Evolutionary conservation across 164 flowering plant species (phyloP).

Genomic region (Umbilicus rupestris): DNA sequence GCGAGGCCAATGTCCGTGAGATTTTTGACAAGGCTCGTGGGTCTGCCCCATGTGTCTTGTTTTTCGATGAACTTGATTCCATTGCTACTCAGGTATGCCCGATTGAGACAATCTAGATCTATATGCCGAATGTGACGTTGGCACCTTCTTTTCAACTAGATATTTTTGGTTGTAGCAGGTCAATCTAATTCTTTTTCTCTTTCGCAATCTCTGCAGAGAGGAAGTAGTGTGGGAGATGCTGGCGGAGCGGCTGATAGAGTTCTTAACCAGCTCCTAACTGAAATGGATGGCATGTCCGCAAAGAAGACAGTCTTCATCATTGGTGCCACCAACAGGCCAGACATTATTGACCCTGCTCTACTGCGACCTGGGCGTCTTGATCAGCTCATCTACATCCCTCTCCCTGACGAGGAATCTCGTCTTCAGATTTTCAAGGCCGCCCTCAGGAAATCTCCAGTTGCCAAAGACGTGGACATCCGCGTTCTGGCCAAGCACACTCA

Average conservation of each 20-base stretch:
- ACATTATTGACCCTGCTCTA: conserved; percentile 35
- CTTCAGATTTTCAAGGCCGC: conserved; percentile 23
- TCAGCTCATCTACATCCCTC: conserved; percentile 35
- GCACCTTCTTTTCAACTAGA: neutral
- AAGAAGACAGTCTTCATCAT: conserved; percentile 35
- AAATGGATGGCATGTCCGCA: conserved; percentile 39
- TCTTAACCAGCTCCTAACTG: conserved; percentile 31
- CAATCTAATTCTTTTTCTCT: neutral
- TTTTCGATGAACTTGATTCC: conserved; percentile 34
- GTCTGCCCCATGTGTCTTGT: conserved; percentile 28
- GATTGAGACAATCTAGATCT: neutral
- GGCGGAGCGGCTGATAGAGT: conserved; percentile 39
- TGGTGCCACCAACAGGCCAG: conserved; percentile 38
- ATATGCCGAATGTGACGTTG: no score
- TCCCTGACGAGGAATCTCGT: conserved; percentile 33
- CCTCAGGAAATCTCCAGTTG: conserved; percentile 25
- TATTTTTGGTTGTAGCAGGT: neutral
- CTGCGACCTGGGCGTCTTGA: conserved; percentile 34
- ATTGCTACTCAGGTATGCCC: conserved; percentile 27
- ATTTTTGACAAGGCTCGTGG: conserved; percentile 33
- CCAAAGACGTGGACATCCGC: conserved; percentile 21
- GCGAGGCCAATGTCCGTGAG: conserved; percentile 40
- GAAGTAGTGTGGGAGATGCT: conserved; percentile 31
- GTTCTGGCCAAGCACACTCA: conserved; percentile 26
- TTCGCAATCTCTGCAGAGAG: conserved; percentile 17